Percentiles rank a stretch among this genome's conserved stretches.
phyloP scores from a whole-genome alignment of 345 rosid species.

The Melaleuca alternifolia region DNA sequence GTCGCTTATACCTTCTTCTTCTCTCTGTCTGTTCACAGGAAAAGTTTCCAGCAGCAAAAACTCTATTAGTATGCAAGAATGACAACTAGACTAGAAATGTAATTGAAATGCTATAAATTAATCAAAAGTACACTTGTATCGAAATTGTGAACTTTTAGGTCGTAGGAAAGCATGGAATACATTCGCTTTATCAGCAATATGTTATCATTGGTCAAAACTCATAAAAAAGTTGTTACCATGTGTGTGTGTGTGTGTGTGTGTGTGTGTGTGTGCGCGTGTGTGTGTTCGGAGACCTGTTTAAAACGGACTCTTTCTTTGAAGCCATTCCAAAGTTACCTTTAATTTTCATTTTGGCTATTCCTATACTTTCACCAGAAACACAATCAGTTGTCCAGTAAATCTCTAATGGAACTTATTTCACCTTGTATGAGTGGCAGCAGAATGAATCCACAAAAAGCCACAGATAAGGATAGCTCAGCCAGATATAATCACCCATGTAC shows the following conservation, averaged over 20 bases:
- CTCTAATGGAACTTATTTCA: background rate
- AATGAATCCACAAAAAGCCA: background rate
- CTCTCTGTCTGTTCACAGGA: constrained; percentile 30
- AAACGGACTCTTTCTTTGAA: background rate
- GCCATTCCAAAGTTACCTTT: background rate
- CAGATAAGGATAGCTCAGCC: background rate
- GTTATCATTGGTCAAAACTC: background rate
- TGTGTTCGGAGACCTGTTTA: background rate
- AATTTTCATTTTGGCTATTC: background rate
- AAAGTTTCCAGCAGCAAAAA: background rate
- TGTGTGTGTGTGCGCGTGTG: too few species aligned
- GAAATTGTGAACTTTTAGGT: background rate
- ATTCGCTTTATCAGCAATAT: background rate
- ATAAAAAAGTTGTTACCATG: background rate
- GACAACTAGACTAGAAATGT: background rate
- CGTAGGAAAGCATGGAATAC: background rate
- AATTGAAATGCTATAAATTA: background rate
- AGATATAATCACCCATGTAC: background rate
- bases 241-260: too few species aligned
- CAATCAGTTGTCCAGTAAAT: background rate
- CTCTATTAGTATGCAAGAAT: background rate
- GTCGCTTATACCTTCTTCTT: constrained; percentile 46
- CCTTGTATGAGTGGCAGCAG: background rate
- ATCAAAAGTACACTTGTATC: background rate
- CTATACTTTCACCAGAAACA: background rate